Percentiles rank a stretch among this genome's conserved stretches.
Evolutionary conservation across 2,329 filamentous ascomycete genomes (phyloP).

Genomic region (Neofusicoccum cordaticola): DNA sequence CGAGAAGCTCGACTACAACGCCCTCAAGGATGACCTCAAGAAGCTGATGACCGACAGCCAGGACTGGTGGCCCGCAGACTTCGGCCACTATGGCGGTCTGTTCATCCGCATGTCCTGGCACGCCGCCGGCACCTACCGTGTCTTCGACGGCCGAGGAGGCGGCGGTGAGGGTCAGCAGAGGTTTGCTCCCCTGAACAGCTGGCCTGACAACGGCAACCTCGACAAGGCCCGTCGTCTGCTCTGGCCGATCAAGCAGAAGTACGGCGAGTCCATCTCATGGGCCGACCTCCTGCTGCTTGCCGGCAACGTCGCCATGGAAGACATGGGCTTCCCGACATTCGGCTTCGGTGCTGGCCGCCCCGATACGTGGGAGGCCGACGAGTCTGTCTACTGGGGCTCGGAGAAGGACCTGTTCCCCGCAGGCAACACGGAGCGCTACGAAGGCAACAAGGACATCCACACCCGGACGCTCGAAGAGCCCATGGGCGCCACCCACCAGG

Average conservation of each 20-base stretch:
- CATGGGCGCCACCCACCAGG: conserved; percentile 68
- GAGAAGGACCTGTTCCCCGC: conserved; percentile 65
- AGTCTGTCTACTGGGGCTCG: conserved; percentile 74
- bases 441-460: conserved; percentile 50
- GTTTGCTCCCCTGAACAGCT: conserved; percentile 77
- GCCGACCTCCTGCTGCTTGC: conserved; percentile 69
- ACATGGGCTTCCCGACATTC: conserved; percentile 71
- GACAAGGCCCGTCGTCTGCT: conserved; percentile 78
- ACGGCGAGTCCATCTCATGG: conserved; percentile 80
- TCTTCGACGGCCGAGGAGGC: conserved; percentile 71
- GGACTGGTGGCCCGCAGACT: conserved; percentile 80
- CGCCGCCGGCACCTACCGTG: conserved; percentile 74
- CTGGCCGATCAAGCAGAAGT: conserved; percentile 83
- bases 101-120: conserved; percentile 83
- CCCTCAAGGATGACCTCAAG: conserved; percentile 70
- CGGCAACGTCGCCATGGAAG: conserved; percentile 74
- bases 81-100: conserved; percentile 76
- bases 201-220: conserved; percentile 75
- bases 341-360: conserved; percentile 71
- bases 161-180: conserved; percentile 73
- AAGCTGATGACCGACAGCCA: conserved; percentile 74
- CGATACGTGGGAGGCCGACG: conserved; percentile 73
- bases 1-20: conserved; percentile 68
- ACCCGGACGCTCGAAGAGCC: conserved; percentile 65
- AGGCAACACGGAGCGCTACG: conserved; percentile 70